These are phyloP conservation scores for Bipolaris sorokiniana DNA, from an alignment of 2,329 filamentous ascomycete genomes.

Conservation along the genomic window DNA sequence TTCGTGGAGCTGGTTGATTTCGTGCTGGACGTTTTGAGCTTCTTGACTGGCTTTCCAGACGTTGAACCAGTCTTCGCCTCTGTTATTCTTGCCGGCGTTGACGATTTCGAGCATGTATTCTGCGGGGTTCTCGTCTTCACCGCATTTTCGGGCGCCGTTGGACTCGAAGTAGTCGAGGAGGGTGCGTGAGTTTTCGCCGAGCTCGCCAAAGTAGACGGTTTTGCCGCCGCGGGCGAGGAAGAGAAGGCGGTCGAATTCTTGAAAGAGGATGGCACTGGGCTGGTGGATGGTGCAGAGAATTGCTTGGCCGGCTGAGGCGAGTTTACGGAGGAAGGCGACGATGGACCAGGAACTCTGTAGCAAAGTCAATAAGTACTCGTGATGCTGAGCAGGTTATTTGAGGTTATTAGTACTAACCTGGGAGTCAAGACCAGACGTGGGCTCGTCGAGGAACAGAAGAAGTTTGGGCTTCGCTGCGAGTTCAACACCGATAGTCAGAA, in stretches of 20 bases:
- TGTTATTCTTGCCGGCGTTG: constrained; percentile 40
- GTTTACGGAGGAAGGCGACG: constrained; percentile 65
- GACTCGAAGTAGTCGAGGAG: constrained; percentile 63
- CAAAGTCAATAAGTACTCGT: constrained; percentile 11
- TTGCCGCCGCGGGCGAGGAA: constrained; percentile 54
- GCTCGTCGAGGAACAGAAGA: constrained; percentile 68
- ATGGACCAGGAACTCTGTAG: constrained; percentile 65
- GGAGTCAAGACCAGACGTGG: constrained; percentile 66
- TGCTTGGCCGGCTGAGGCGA: constrained; percentile 58
- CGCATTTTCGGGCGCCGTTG: constrained; percentile 67
- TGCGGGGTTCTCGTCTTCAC: constrained; percentile 70
- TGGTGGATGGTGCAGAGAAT: constrained; percentile 58
- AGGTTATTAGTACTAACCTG: constrained; percentile 21
- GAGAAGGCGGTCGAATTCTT: constrained; percentile 54
- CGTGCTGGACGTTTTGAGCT: constrained; percentile 37
- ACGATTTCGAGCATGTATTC: constrained; percentile 73
- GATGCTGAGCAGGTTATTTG: too few relatives aligned
- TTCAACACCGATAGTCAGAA: constrained; percentile 75
- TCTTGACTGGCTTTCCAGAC: constrained; percentile 46
- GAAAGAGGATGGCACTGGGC: constrained; percentile 53
- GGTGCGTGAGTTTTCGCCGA: constrained; percentile 51
- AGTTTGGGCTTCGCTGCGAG: constrained; percentile 71
- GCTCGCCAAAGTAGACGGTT: constrained; percentile 57
- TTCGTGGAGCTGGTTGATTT: constrained; percentile 51
- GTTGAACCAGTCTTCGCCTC: constrained; percentile 49